Conservation (phyloP, 495 filamentous ascomycete species). For the Neurospora sublineolata region DNA sequence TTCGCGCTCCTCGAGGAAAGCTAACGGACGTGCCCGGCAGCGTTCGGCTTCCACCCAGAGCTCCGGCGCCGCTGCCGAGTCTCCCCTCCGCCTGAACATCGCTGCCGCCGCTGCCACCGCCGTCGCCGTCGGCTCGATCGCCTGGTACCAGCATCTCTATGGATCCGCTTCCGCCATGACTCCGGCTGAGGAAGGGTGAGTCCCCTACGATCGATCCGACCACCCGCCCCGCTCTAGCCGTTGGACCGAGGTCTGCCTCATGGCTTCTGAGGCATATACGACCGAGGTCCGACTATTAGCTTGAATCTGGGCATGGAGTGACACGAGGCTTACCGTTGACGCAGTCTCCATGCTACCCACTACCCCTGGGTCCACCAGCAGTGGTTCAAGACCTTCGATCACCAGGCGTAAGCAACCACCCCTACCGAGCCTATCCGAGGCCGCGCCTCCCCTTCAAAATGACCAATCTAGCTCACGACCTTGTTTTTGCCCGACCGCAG, state of each 20-base stretch:
- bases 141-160: conserved; percentile 94
- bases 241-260: conserved; percentile 12
- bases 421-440: neutral
- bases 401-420: conserved; percentile 64
- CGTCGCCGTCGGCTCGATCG: conserved; percentile 74
- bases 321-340: conserved; percentile 18
- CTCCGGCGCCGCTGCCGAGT: conserved; percentile 44
- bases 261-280: conserved; percentile 25
- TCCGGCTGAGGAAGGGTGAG: conserved; percentile 94
- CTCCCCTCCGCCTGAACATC: conserved; percentile 58
- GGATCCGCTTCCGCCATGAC: conserved; percentile 84
- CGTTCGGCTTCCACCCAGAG: conserved; percentile 50
- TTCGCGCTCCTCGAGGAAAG: conserved; percentile 5
- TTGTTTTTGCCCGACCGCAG: conserved; percentile 31
- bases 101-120: conserved; percentile 74
- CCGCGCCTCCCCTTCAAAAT: neutral
- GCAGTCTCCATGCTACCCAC: conserved; percentile 75
- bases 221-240: neutral
- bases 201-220: conserved; percentile 14
- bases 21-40: conserved; percentile 33
- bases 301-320: neutral
- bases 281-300: neutral
- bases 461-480: conserved; percentile 6
- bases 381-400: conserved; percentile 91
- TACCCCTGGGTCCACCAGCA: conserved; percentile 95